phyloP scores from a whole-genome alignment of 202 grass and related monocot genomes.

The Bolboschoenoplectus hybrid region DNA sequence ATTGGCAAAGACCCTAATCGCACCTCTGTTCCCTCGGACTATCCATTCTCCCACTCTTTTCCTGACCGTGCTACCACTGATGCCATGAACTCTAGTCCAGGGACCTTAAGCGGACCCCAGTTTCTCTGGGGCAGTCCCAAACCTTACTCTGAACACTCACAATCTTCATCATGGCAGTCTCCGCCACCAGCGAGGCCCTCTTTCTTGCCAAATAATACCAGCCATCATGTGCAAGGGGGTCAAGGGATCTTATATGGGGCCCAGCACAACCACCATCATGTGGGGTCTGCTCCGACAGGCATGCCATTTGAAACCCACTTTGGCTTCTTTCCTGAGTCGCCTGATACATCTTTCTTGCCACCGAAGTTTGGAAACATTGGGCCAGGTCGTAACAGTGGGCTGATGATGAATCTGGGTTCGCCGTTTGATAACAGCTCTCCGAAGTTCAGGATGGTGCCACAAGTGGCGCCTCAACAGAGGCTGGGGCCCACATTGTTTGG shows the following conservation, averaged over 20 bases:
- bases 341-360: constrained; percentile 70
- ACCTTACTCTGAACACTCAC: constrained; percentile 70
- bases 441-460: constrained; percentile 36
- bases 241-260: constrained; percentile 63
- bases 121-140: constrained; percentile 98
- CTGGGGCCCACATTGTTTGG: constrained; percentile 58
- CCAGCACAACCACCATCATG: constrained; percentile 60
- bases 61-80: constrained; percentile 62
- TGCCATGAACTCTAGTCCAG: constrained; percentile 58
- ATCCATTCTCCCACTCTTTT: constrained; percentile 70
- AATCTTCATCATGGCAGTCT: constrained; percentile 69
- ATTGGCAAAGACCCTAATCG: constrained; percentile 80
- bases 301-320: constrained; percentile 79
- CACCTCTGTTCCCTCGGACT: constrained; percentile 46
- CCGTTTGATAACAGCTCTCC: constrained; percentile 60
- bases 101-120: constrained; percentile 77
- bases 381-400: constrained; percentile 47
- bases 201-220: constrained; percentile 55
- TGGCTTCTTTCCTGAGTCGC: constrained; percentile 81
- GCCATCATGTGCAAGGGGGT: constrained; percentile 46
- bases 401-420: constrained; percentile 58
- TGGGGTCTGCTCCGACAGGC: constrained; percentile 88
- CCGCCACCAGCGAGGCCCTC: constrained; percentile 46
- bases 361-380: constrained; percentile 67
- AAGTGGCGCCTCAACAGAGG: constrained; percentile 56